Evolutionary conservation across 352 stramenopile species (phyloP).

Genomic region (Phytophthora tubulina): DNA sequence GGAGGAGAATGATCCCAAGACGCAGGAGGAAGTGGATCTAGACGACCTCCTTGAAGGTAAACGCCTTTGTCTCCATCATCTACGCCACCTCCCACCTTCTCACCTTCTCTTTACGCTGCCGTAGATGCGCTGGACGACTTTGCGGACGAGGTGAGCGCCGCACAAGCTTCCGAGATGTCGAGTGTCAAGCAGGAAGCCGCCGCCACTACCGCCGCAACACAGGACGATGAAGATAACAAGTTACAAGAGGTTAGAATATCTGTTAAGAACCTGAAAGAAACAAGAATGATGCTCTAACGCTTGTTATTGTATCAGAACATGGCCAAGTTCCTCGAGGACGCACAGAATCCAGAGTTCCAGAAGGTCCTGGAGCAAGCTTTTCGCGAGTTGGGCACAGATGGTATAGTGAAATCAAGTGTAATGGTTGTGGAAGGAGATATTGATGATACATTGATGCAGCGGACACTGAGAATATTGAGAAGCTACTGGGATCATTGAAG

Average conservation of each 20-base stretch:
- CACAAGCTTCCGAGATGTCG: slow-evolving; percentile 48
- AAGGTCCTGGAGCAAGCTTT: slow-evolving; percentile 89
- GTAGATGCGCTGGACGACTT: slow-evolving; percentile 89
- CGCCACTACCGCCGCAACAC: slow-evolving; percentile 54
- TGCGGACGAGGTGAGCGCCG: slow-evolving; percentile 61
- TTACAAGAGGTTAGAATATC: slow-evolving; percentile 62
- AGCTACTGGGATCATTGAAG: slow-evolving; percentile 74
- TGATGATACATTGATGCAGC: slow-evolving; percentile 34
- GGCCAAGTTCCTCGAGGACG: slow-evolving; percentile 87
- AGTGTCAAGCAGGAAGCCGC: slow-evolving; percentile 57
- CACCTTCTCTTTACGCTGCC: neutral
- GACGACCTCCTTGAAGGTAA: slow-evolving; percentile 85
- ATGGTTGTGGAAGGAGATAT: neutral
- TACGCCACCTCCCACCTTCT: neutral
- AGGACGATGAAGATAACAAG: slow-evolving; percentile 65
- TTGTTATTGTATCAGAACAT: slow-evolving; percentile 64
- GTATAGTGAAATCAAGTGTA: slow-evolving; percentile 39
- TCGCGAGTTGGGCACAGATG: slow-evolving; percentile 77
- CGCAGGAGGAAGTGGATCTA: slow-evolving; percentile 73
- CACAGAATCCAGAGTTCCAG: slow-evolving; percentile 90
- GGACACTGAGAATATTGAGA: slow-evolving; percentile 75
- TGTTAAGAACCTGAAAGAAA: neutral
- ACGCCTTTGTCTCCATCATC: neutral
- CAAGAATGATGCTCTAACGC: slow-evolving; percentile 15
- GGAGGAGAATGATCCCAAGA: slow-evolving; percentile 32